Percentiles rank a stretch among this genome's conserved stretches.
These are phyloP conservation scores for Chalciporus chontae DNA, from an alignment of 768 basidiomycete species.

Conservation along the genomic window DNA sequence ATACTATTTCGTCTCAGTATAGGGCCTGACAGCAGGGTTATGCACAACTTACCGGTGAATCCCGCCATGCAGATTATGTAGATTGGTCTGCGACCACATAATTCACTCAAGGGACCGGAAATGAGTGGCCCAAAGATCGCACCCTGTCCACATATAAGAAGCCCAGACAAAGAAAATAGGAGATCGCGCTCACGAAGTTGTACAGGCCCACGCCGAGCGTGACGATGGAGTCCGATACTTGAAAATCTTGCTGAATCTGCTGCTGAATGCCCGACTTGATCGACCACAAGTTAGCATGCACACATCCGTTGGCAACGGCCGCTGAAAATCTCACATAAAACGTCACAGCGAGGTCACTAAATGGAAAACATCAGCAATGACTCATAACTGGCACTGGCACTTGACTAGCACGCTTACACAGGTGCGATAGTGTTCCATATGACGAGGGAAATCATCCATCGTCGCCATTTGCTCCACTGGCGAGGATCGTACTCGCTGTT, in stretches of 20 bases:
- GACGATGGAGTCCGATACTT: slow-evolving; percentile 14
- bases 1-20: slow-evolving; percentile 15
- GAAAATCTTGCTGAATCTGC: slow-evolving; percentile 25
- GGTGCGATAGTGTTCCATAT: slow-evolving; percentile 30
- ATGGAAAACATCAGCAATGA: not conserved
- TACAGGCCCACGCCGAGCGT: slow-evolving; percentile 26
- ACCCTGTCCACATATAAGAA: slow-evolving; percentile 10
- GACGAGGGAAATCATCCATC: slow-evolving; percentile 27
- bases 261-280: slow-evolving; percentile 26
- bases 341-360: slow-evolving; percentile 23
- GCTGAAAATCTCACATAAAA: slow-evolving; percentile 22
- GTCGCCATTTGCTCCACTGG: slow-evolving; percentile 26
- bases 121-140: slow-evolving; percentile 25
- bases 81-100: slow-evolving; percentile 23
- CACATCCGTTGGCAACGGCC: not conserved
- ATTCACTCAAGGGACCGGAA: slow-evolving; percentile 23
- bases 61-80: slow-evolving; percentile 19
- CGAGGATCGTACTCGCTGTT: slow-evolving; percentile 23
- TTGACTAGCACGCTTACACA: slow-evolving; percentile 15
- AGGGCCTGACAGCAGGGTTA: not conserved
- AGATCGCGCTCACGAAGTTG: slow-evolving; percentile 21
- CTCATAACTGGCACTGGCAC: no score
- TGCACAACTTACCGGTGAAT: slow-evolving; percentile 19
- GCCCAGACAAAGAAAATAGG: not conserved
- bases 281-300: slow-evolving; percentile 1